Evolutionary conservation across 169 alveolate genomes (phyloP).

Genomic region (Plasmodium cynomolgi): DNA sequence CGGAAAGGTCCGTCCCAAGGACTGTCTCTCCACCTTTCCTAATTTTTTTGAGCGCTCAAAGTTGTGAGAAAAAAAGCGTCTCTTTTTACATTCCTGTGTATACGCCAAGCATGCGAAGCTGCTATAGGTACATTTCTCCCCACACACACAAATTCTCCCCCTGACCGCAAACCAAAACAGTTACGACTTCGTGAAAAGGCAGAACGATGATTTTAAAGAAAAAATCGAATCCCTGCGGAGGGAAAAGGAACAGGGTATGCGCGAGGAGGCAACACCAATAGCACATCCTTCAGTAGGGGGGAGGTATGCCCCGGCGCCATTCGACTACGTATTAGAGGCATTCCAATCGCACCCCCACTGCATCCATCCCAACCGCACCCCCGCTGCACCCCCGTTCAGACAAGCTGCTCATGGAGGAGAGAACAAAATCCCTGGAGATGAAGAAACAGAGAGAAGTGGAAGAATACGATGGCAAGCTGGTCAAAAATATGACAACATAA

Average conservation of each 20-base stretch:
- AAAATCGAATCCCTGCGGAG: conserved; percentile 32
- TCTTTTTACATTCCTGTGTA: neutral
- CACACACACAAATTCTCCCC: neutral
- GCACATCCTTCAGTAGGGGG: neutral
- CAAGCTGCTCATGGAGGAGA: conserved; percentile 36
- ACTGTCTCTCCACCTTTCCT: neutral
- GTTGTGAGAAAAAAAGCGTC: neutral
- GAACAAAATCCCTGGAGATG: conserved; percentile 32
- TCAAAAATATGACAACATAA: neutral
- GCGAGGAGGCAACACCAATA: neutral
- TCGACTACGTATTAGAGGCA: neutral
- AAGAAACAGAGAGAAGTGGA: conserved; percentile 19
- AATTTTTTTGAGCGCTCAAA: neutral
- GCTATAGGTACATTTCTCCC: neutral
- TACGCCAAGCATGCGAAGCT: neutral
- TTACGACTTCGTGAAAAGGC: conserved; percentile 26
- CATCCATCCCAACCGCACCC: neutral
- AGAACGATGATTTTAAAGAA: conserved; percentile 41
- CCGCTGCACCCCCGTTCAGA: neutral
- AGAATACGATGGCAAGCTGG: conserved; percentile 29
- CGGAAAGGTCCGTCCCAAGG: conserved; percentile 32
- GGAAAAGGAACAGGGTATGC: conserved; percentile 57
- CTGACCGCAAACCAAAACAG: neutral
- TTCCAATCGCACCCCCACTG: neutral
- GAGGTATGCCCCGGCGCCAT: neutral